Evolutionary conservation across 257 asterid species (phyloP), one percentile per base, ranked within the genome.

Genomic region (Dorcoceras hygrometricum): DNA sequence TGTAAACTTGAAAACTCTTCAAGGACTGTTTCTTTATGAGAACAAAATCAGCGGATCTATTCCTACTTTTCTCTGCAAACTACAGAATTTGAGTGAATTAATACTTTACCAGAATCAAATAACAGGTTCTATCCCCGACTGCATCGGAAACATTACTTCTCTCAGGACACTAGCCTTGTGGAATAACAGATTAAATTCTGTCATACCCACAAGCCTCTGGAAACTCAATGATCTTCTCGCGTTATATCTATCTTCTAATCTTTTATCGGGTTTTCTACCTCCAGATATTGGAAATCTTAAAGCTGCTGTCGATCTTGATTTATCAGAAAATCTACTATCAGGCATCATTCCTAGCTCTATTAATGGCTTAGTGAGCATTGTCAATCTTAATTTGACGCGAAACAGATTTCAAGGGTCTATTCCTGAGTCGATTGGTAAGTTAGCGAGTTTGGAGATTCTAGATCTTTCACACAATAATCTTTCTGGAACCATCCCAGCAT

Each of bases 391-490:
- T 19, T 65, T 80, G 54, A 79, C 73, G 0, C 19, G 67, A 23
- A 80, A 80, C 23, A 9, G 24, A 8, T 63, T 80, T 28, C 19
- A 65, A 4, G 84, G 76, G 3, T 31, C 65, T 22, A 73, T 77
- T 25, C 82, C 79, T 0, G 68, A 39, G 7, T 66, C 73, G 0
- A 3, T 71, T 3, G 31, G 64, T 9, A 26, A 34, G 4, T 63
- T 77, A 73, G 2, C 73, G 39, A 76, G 76, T 60, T 34, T 76
- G 72, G 54, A 36, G 39, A 14, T 22, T 3, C 10, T 80, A 31
- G 84, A 80, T 48, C 73, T 76, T 5, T 73, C 82, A 0, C 27
- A 73, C 20, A 76, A 80, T 61, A 46, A 72, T 46, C 70, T 77
- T n/a, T 65, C 75, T 27, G 78, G 80, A 10, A 7, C 0, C 3